phyloP scores from a whole-genome alignment of 495 filamentous ascomycete genomes.

The Neurospora sp. region DNA sequence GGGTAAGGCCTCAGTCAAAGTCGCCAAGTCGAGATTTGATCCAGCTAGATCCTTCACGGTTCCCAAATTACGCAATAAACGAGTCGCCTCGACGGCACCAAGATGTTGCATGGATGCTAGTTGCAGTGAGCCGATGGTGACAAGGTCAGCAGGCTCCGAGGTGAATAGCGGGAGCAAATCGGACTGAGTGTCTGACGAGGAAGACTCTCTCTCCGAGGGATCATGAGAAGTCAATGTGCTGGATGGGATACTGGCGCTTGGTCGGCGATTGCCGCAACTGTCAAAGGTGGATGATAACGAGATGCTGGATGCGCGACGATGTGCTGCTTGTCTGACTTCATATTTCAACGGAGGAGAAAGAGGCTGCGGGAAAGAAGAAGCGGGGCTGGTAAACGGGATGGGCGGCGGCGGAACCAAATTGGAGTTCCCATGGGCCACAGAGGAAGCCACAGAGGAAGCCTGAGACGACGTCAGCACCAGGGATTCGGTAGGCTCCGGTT shows the following conservation, averaged over 20 bases:
- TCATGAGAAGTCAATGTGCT: neutral
- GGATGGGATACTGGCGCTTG: neutral
- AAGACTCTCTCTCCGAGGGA: neutral
- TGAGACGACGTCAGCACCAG: neutral
- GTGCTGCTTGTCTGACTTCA: neutral
- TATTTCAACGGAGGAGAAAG: conserved; percentile 6
- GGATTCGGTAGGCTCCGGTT: neutral
- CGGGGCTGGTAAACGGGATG: neutral
- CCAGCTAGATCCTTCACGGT: neutral
- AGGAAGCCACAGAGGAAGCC: neutral
- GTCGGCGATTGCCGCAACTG: neutral
- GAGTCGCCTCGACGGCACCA: conserved; percentile 10
- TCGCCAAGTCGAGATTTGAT: neutral
- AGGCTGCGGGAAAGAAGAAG: neutral
- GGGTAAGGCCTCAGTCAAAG: conserved; percentile 1
- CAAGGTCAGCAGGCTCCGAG: conserved; percentile 14
- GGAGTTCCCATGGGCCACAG: neutral
- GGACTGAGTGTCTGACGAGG: neutral
- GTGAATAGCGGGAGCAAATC: conserved; percentile 12
- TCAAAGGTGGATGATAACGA: conserved; percentile 1
- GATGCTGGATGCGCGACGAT: conserved; percentile 4
- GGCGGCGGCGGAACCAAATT: neutral
- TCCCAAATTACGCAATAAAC: conserved; percentile 8
- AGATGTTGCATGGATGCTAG: conserved; percentile 17
- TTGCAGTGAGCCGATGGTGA: conserved; percentile 19